Evolutionary conservation across 2,329 filamentous ascomycete genomes (phyloP).

Genomic region (Exophiala alcalophila): DNA sequence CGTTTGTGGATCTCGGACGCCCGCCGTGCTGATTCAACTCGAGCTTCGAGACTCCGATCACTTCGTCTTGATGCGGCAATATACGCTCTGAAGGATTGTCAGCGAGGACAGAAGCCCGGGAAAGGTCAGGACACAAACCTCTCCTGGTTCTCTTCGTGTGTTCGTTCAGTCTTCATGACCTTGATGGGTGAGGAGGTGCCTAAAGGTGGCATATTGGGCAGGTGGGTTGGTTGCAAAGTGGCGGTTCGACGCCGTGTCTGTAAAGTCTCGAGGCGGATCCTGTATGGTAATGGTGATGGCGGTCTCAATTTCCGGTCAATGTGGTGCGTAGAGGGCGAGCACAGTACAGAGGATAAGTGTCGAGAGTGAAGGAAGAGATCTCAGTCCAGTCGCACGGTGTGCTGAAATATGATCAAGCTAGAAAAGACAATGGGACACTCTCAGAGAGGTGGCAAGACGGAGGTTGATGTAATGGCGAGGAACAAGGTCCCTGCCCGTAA

Average conservation of each 20-base stretch:
- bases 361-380: too few species aligned
- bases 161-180: constrained; percentile 30
- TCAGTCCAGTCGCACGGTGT: too few species aligned
- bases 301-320: neutral
- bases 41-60: constrained; percentile 81
- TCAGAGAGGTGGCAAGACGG: too few species aligned
- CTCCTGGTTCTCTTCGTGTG: constrained; percentile 43
- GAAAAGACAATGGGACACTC: too few species aligned
- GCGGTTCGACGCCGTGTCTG: too few species aligned
- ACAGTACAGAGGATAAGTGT: too few species aligned
- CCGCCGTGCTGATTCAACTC: constrained; percentile 79
- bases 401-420: too few species aligned
- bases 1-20: constrained; percentile 90
- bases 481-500: too few species aligned
- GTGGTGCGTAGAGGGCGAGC: neutral
- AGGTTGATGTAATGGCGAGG: too few species aligned
- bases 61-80: constrained; percentile 85
- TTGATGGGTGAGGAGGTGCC: constrained; percentile 31
- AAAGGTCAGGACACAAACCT: constrained; percentile 34
- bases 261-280: too few species aligned
- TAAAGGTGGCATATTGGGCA: constrained; percentile 25
- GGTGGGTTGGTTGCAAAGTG: too few species aligned
- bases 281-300: too few species aligned
- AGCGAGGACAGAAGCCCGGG: constrained; percentile 17
- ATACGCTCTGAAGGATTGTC: constrained; percentile 63